Percentiles rank a stretch among this genome's conserved stretches.
phyloP scores from a whole-genome alignment of 2,329 filamentous ascomycete species.

The Polytolypa hystricis region DNA sequence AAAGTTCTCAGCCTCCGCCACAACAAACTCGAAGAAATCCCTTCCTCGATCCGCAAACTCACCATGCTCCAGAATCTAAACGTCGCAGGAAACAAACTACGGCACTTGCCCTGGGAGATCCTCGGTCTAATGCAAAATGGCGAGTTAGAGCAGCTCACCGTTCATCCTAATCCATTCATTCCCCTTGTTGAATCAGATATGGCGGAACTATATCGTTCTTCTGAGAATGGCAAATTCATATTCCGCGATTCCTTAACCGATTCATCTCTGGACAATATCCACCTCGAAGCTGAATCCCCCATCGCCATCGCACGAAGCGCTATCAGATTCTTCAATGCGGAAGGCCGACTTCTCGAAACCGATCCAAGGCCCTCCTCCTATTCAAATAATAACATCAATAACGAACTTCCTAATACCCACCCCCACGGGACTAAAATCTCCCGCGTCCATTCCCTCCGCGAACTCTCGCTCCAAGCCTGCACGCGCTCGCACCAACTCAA shows the following conservation, averaged over 20 bases:
- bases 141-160: constrained; percentile 27
- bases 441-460: constrained; percentile 31
- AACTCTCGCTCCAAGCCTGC: constrained; percentile 29
- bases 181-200: constrained; percentile 14
- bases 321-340: constrained; percentile 22
- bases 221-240: constrained; percentile 7
- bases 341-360: constrained; percentile 16
- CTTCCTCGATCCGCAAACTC: constrained; percentile 30
- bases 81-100: constrained; percentile 33
- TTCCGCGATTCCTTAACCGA: not conserved
- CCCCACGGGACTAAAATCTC: constrained; percentile 7
- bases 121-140: constrained; percentile 29
- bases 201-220: constrained; percentile 21
- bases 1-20: constrained; percentile 36
- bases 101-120: constrained; percentile 35
- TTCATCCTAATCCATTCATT: constrained; percentile 31
- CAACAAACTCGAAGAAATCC: constrained; percentile 34
- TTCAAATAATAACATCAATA: constrained; percentile 7
- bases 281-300: not conserved
- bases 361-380: constrained; percentile 4
- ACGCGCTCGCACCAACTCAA: constrained; percentile 26
- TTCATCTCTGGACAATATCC: not conserved
- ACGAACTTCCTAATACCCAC: constrained; percentile 3
- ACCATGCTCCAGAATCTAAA: constrained; percentile 35
- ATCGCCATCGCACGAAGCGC: constrained; percentile 19